phyloP scores from a whole-genome alignment of 2,329 filamentous ascomycete species.

The Colletotrichum caudatum region DNA sequence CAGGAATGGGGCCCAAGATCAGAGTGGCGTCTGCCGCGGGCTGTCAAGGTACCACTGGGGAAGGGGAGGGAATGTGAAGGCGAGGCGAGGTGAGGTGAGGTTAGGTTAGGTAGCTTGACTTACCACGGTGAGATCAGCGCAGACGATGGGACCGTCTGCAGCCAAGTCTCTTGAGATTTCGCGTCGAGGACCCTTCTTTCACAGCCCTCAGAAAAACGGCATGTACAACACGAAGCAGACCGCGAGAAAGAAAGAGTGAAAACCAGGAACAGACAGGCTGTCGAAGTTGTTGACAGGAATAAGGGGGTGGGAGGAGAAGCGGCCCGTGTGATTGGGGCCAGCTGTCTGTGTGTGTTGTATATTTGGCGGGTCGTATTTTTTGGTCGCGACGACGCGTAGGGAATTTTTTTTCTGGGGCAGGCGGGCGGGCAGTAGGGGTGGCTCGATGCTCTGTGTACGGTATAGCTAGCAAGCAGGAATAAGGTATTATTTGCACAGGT shows the following conservation, averaged over 20 bases:
- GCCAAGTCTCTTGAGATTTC: constrained; percentile 63
- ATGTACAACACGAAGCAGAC: constrained; percentile 30
- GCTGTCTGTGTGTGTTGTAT: constrained; percentile 24
- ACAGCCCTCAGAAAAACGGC: constrained; percentile 29
- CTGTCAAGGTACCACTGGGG: constrained; percentile 12
- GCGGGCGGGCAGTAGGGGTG: constrained; percentile 2
- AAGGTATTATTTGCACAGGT: constrained; percentile 39
- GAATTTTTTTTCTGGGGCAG: constrained; percentile 22
- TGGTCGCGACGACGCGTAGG: constrained; percentile 32
- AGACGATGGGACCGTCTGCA: constrained; percentile 72
- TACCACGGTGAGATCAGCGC: constrained; percentile 70
- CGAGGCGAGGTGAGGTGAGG: constrained; percentile 33
- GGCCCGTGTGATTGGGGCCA: constrained; percentile 41
- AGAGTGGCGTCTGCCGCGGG: constrained; percentile 34
- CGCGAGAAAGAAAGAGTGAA: constrained; percentile 17
- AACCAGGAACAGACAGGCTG: constrained; percentile 32
- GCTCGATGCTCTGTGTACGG: not conserved
- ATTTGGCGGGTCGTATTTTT: constrained; percentile 34
- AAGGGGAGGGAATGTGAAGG: constrained; percentile 23
- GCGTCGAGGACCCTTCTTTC: constrained; percentile 45
- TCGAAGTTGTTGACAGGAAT: constrained; percentile 40
- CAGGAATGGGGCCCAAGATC: constrained; percentile 23
- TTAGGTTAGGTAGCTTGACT: constrained; percentile 46
- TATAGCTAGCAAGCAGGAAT: constrained; percentile 32
- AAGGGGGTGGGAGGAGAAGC: constrained; percentile 39